These are phyloP conservation scores for Pseudonitzschia pungens DNA, from an alignment of 108 stramenopile species.

Conservation along the genomic window DNA sequence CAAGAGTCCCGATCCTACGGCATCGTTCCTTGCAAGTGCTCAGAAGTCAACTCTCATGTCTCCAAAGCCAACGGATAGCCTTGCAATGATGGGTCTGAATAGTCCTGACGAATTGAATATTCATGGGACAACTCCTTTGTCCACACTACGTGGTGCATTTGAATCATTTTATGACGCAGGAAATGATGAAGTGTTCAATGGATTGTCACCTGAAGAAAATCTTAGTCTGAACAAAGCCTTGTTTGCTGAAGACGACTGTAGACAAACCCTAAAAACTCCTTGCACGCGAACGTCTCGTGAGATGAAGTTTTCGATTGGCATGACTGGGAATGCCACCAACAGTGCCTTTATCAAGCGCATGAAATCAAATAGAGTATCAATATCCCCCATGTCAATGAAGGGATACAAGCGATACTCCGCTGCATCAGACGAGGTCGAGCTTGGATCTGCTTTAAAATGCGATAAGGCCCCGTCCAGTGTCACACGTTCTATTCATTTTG, in stretches of 20 bases:
- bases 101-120: conserved; percentile 36
- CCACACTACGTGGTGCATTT: conserved; percentile 42
- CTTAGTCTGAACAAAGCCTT: conserved; percentile 47
- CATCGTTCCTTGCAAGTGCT: background rate
- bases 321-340: background rate
- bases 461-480: conserved; percentile 1
- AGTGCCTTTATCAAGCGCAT: conserved; percentile 18
- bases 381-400: conserved; percentile 34
- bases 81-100: conserved; percentile 11
- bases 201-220: conserved; percentile 41
- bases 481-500: conserved; percentile 33
- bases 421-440: conserved; percentile 6
- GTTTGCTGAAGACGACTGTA: conserved; percentile 38
- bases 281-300: conserved; percentile 4
- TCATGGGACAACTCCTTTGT: conserved; percentile 50
- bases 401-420: conserved; percentile 9
- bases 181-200: conserved; percentile 20
- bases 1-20: conserved; percentile 10
- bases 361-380: conserved; percentile 30
- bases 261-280: conserved; percentile 34
- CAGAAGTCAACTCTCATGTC: background rate
- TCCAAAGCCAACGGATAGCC: background rate
- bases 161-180: conserved; percentile 27
- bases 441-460: conserved; percentile 3
- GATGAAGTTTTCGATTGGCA: conserved; percentile 18